Conservation (phyloP, 1,284 basidiomycete species). For the Melampsora larici-populina region DNA sequence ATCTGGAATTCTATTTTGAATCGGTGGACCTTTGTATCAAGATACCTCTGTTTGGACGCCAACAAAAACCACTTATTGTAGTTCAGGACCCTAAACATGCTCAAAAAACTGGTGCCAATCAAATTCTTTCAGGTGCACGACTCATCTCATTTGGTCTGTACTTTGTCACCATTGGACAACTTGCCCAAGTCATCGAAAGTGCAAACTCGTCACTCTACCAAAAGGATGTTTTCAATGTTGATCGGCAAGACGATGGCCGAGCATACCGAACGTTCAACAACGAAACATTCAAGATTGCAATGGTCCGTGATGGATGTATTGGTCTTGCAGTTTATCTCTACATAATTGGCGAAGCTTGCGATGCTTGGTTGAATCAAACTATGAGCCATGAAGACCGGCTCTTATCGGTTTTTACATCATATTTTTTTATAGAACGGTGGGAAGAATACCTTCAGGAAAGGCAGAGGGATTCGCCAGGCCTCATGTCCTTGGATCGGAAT, state of each 20-base stretch:
- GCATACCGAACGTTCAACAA: constrained; percentile 1
- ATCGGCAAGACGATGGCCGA: constrained; percentile 7
- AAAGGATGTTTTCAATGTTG: constrained; percentile 8
- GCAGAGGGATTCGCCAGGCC: not conserved
- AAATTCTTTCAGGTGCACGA: too few species aligned
- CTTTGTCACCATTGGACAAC: constrained; percentile 12
- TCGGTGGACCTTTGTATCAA: not conserved
- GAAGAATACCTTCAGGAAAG: too few species aligned
- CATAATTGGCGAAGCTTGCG: constrained; percentile 9
- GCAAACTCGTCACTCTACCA: not conserved
- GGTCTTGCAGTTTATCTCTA: constrained; percentile 8
- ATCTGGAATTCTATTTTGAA: not conserved
- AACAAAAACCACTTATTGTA: constrained; percentile 1
- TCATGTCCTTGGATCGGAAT: constrained; percentile 18
- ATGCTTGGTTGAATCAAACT: constrained; percentile 2
- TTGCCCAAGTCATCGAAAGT: not conserved
- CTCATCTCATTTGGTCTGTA: constrained; percentile 13
- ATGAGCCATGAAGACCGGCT: constrained; percentile 11
- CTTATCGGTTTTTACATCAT: not conserved
- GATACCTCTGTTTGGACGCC: constrained; percentile 7
- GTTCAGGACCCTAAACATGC: constrained; percentile 26
- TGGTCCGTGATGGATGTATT: not conserved
- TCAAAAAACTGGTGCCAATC: too few species aligned
- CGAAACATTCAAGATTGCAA: not conserved
- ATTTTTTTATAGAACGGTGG: constrained; percentile 10